Evolutionary conservation across 176 grass and related monocot genomes (phyloP).

Genomic region (Musa schizocarpa): DNA sequence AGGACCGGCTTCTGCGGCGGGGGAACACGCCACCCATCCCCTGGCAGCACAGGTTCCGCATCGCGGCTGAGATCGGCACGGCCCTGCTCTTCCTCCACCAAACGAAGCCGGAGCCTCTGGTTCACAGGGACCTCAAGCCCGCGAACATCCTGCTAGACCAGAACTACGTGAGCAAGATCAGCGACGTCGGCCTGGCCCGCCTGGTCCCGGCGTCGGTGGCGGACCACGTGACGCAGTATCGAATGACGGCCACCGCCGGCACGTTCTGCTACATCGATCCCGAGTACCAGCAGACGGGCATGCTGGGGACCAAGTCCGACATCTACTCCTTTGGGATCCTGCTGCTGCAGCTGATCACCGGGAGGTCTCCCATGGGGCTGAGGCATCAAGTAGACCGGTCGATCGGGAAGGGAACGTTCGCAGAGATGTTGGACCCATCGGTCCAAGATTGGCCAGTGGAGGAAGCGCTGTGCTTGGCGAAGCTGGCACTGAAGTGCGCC

Average conservation of each 20-base stretch:
- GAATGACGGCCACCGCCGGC: slow-evolving; percentile 31
- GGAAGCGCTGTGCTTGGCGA: slow-evolving; percentile 22
- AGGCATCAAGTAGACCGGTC: slow-evolving; percentile 13
- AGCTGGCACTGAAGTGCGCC: slow-evolving; percentile 23
- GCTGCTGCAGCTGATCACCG: slow-evolving; percentile 40
- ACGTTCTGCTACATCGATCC: slow-evolving; percentile 49
- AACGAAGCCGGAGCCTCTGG: slow-evolving; percentile 32
- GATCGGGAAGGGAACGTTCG: slow-evolving; percentile 18
- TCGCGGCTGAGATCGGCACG: slow-evolving; percentile 36
- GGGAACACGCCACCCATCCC: slow-evolving; percentile 31
- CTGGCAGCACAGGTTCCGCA: slow-evolving; percentile 39
- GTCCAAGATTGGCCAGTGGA: slow-evolving; percentile 32
- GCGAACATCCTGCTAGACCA: slow-evolving; percentile 37
- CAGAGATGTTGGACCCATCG: slow-evolving; percentile 26
- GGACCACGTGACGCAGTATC: slow-evolving; percentile 30
- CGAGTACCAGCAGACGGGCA: slow-evolving; percentile 39
- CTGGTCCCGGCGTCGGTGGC: slow-evolving; percentile 29
- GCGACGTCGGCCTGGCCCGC: slow-evolving; percentile 42
- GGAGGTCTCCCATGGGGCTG: slow-evolving; percentile 30
- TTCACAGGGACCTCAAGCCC: slow-evolving; percentile 37
- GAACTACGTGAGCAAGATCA: slow-evolving; percentile 42
- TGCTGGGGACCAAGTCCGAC: slow-evolving; percentile 40
- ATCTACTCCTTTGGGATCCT: slow-evolving; percentile 36
- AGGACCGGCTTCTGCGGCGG: slow-evolving; percentile 28
- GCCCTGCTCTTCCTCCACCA: slow-evolving; percentile 41